phyloP scores from a whole-genome alignment of 2,329 filamentous ascomycete species.

The Neocatenulostroma microsporum region DNA sequence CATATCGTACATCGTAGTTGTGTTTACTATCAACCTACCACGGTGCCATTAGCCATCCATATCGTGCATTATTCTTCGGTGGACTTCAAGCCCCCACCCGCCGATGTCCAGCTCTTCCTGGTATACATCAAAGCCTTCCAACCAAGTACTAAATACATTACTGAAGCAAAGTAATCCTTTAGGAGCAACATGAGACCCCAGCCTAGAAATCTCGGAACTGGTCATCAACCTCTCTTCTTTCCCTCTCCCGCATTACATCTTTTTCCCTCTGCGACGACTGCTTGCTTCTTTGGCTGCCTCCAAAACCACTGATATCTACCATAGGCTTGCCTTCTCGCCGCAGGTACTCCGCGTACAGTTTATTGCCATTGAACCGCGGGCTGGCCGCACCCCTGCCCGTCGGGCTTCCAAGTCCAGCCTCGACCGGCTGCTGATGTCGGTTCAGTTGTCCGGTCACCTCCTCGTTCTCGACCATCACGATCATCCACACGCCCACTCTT shows the following conservation, averaged over 20 bases:
- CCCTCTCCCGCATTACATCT: constrained; percentile 6
- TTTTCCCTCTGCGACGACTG: constrained; percentile 7
- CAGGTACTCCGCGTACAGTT: constrained; percentile 32
- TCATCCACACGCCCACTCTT: constrained; percentile 41
- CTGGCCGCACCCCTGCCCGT: constrained; percentile 10
- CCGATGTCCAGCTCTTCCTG: too few species aligned
- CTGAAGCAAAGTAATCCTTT: not conserved
- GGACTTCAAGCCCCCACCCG: too few species aligned
- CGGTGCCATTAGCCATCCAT: too few species aligned
- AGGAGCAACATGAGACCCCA: not conserved
- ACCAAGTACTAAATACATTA: not conserved
- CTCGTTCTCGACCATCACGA: constrained; percentile 39
- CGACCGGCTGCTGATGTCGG: not conserved
- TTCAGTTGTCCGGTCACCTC: constrained; percentile 13
- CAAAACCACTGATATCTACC: not conserved
- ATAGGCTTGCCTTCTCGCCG: constrained; percentile 21
- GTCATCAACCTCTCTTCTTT: constrained; percentile 18
- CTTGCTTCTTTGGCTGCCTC: constrained; percentile 2
- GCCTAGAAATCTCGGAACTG: constrained; percentile 24
- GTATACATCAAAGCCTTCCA: constrained; percentile 1
- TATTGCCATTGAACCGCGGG: constrained; percentile 21
- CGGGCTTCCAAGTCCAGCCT: constrained; percentile 2
- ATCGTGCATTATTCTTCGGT: too few species aligned
- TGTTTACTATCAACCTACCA: too few species aligned
- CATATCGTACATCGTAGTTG: too few species aligned